Evolutionary conservation across 208 protist genomes (phyloP), one percentile per base, ranked within the genome.

Genomic region (Leishmania turanica): DNA sequence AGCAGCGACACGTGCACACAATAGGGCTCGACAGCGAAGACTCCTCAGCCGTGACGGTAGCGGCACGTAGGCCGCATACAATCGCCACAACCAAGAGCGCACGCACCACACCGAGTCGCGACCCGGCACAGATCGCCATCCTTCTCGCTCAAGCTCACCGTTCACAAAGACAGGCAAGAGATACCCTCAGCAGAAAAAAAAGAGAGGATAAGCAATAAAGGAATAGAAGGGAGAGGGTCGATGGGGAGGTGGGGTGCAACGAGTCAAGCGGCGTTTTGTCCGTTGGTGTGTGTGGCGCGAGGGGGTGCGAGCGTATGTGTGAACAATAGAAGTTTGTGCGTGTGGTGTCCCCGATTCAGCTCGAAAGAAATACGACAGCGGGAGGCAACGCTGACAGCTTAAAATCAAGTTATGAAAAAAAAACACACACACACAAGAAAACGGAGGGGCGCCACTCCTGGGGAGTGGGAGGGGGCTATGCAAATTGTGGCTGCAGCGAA

Each of bases 1-100:
- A 96, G 87, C 91, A 94, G 54, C 93, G 91, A 69, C 93, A 96
- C 42, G 88, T 92, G 83, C 91, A 96, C 31, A 95, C 75, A 79
- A 93, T 81, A 64, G 75, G 49, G 62, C 64, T 88, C 56, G 69
- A 75, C 2, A 53, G 21, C 40, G 81, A 80, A 19, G 82, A 74
- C 34, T 76, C 66, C 3, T 21, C 56, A 13, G 40, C 27, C 19
- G 54, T 51, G 24, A 58, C 27, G 40, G 42, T 66, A 49, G 40
- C 37, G 2, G 31, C 37, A 47, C 24, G 24, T 31, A 62, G 13
- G 51, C 56, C 34, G 31, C 74, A 68, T 21, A 77, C 17, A 9
- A 66, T 37, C 40, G 40, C 53, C 31, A 77, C 56, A 62, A 40
- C 34, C 24, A 77, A 17, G 37, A 65, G 31, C 31, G 34, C 49